A percentile compares a stretch with the other conserved stretches of the same genome.
These are phyloP conservation scores for Lactarius tabidus DNA, from an alignment of 768 basidiomycete species.

Conservation along the genomic window DNA sequence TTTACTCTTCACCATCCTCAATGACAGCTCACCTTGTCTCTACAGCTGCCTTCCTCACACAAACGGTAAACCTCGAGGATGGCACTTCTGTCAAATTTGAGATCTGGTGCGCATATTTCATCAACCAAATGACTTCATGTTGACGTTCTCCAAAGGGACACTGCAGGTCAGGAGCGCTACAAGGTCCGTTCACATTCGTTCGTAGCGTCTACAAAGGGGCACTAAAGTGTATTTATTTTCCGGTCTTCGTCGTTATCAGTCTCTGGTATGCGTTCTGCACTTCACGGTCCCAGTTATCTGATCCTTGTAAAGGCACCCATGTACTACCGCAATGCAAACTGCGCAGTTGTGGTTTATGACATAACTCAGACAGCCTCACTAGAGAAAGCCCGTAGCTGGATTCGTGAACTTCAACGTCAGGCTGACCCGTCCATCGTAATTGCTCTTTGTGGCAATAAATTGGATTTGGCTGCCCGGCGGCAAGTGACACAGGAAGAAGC, in stretches of 20 bases:
- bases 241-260: conserved; percentile 30
- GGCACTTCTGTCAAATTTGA: conserved; percentile 95
- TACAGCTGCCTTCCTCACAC: conserved; percentile 95
- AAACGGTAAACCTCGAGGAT: conserved; percentile 88
- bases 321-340: conserved; percentile 95
- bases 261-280: conserved; percentile 40
- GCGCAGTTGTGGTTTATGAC: conserved; percentile 93
- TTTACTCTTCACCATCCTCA: neutral
- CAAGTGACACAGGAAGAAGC: conserved; percentile 87
- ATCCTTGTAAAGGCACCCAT: conserved; percentile 67
- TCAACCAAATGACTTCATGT: neutral
- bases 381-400: conserved; percentile 95
- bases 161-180: conserved; percentile 93
- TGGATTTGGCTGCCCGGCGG: conserved; percentile 78
- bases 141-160: conserved; percentile 59
- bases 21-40: conserved; percentile 26
- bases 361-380: conserved; percentile 90
- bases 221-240: conserved; percentile 16
- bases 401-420: conserved; percentile 93
- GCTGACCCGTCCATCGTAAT: conserved; percentile 97
- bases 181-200: conserved; percentile 44
- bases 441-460: conserved; percentile 94
- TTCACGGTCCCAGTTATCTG: neutral
- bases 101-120: conserved; percentile 68
- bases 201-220: conserved; percentile 25